These are phyloP conservation scores for Termitomyces sp. DNA, from an alignment of 768 basidiomycete genomes.

Conservation along the genomic window DNA sequence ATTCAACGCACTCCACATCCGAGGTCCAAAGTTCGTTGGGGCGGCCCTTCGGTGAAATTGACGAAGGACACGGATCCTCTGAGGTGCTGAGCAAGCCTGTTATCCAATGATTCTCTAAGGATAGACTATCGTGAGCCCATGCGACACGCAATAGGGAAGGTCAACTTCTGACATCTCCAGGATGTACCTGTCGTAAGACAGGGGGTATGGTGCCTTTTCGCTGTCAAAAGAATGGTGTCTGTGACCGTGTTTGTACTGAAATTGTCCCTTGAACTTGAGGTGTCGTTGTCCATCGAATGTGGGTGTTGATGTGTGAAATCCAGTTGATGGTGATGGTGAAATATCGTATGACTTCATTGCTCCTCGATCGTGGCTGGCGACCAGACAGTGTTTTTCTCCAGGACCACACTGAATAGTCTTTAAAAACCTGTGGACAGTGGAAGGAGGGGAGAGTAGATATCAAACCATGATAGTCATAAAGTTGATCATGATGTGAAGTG, in stretches of 20 bases:
- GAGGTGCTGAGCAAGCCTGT: conserved; percentile 40
- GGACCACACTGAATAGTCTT: not conserved
- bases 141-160: not conserved
- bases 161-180: conserved; percentile 49
- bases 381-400: not conserved
- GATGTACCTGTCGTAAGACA: conserved; percentile 62
- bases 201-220: conserved; percentile 77
- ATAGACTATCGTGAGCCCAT: not conserved
- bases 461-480: conserved; percentile 11
- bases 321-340: conserved; percentile 13
- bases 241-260: conserved; percentile 54
- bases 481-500: conserved; percentile 11
- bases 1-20: conserved; percentile 61
- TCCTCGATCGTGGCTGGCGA: not conserved
- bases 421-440: not conserved
- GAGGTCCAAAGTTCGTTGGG: conserved; percentile 55
- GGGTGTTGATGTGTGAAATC: conserved; percentile 13
- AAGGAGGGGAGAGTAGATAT: conserved; percentile 1
- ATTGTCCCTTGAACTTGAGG: conserved; percentile 42
- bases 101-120: conserved; percentile 50
- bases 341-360: conserved; percentile 17
- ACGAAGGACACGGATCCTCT: conserved; percentile 55
- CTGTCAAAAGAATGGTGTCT: conserved; percentile 62
- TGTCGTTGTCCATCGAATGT: conserved; percentile 31
- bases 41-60: conserved; percentile 44